phyloP scores from a whole-genome alignment of 768 basidiomycete genomes.

The Auricularia sp. region DNA sequence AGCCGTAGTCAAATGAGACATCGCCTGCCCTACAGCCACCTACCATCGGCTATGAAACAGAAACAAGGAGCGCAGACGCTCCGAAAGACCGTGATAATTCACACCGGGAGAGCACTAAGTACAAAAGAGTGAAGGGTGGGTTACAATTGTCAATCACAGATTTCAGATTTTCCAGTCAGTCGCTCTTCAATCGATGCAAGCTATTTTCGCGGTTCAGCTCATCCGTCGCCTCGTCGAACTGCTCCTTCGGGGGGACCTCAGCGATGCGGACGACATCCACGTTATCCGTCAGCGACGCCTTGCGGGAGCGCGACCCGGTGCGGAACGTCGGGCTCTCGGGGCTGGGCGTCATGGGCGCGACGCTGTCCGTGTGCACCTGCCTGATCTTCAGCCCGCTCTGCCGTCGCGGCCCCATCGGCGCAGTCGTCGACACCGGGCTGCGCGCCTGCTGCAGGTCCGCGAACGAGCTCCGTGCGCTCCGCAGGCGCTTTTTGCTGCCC shows the following conservation, averaged over 20 bases:
- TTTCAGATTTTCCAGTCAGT: neutral
- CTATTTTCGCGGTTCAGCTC: constrained; percentile 53
- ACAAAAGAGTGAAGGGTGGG: neutral
- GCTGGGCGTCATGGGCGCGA: neutral
- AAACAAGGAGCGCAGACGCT: too few relatives aligned
- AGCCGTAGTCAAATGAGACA: neutral
- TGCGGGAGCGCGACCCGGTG: constrained; percentile 40
- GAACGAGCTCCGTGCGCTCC: constrained; percentile 63
- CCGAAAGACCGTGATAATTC: neutral
- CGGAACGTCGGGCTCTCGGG: constrained; percentile 20
- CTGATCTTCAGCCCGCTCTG: neutral
- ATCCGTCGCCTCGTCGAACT: constrained; percentile 54
- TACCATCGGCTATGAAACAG: too few relatives aligned
- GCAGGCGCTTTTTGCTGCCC: constrained; percentile 21
- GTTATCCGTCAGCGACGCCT: constrained; percentile 52
- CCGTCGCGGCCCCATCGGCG: neutral
- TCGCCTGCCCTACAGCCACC: too few relatives aligned
- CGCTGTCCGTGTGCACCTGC: neutral
- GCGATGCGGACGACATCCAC: constrained; percentile 57
- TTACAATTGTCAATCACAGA: too few relatives aligned
- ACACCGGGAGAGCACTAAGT: neutral
- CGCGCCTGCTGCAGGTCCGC: constrained; percentile 72
- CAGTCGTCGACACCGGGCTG: neutral
- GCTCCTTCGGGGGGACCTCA: constrained; percentile 42
- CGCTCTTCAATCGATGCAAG: neutral